Base-by-base conservation (phyloP, 257 asterid species). In the Lycium ferocissimum region DNA sequence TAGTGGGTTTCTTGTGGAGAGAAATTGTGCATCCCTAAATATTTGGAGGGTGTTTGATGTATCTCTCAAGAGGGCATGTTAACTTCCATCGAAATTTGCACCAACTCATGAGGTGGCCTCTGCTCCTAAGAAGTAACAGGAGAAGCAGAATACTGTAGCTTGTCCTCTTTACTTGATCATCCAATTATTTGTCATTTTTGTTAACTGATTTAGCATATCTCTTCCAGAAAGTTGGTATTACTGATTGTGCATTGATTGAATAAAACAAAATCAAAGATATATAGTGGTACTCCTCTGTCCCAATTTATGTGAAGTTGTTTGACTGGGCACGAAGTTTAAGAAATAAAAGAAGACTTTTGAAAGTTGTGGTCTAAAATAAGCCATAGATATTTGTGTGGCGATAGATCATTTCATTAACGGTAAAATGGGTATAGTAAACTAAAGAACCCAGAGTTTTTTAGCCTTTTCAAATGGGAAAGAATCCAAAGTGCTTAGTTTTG, bases 141-240 rank as follows among this genome's bases (percentile, higher is more conserved):
- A 73, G 58, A 20, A 45, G 43, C 81, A 75, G 81, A 49, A 47
- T 37, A 75, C 22, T 1, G 38, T 75, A 49, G 59, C 61, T 0
- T 6, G 49, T 70, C 54, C 18, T 70, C 8, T 70, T 8, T 35
- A 10, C 56, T 40, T 40, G 79, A 12, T 76, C 62, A 22, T 76
- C 62, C 38, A 76, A 76, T 13, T 51, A 76, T 51, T 69, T 73
- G 62, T 51, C 81, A 76, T 26, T 22, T 62, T n/a, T 22, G 45
- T 62, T 22, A 22, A 22, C 81, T 49, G 63, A 26, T 51, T 76
- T 76, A 76, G 45, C 45, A 26, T 51, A 51, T 51, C 61, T 76
- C 63, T 11, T 76, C 45, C 7, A 18, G 45, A 51, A 76, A 76
- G 12, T 26, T 76, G 45, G 1, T 51, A 49, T 49, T 51, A 49